Evolutionary conservation across 2,329 filamentous ascomycete species (phyloP).

Genomic region (Xylaria sp.): DNA sequence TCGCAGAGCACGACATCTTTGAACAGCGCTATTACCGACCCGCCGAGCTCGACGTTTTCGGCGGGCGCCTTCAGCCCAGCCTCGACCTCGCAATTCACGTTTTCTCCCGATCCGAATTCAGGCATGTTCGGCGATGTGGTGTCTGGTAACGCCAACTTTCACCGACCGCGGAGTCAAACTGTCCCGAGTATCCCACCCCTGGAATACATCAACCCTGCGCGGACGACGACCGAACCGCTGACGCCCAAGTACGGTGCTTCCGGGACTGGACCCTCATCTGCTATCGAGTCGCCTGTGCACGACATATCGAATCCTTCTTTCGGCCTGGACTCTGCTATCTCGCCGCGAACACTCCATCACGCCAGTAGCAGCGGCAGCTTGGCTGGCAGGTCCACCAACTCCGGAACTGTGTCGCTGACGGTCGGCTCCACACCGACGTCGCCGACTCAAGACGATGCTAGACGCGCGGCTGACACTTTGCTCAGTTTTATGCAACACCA

Average conservation of each 20-base stretch:
- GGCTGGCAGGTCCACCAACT: slow-evolving; percentile 53
- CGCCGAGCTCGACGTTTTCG: slow-evolving; percentile 74
- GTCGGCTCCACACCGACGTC: slow-evolving; percentile 70
- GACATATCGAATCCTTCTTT: slow-evolving; percentile 58
- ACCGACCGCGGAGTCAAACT: slow-evolving; percentile 86
- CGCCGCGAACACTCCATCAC: slow-evolving; percentile 60
- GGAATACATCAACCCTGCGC: slow-evolving; percentile 63
- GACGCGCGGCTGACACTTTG: slow-evolving; percentile 82
- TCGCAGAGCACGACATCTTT: slow-evolving; percentile 75
- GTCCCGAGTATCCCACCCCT: slow-evolving; percentile 77
- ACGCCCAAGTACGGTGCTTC: slow-evolving; percentile 63
- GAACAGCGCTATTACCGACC: slow-evolving; percentile 74
- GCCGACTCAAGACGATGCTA: slow-evolving; percentile 86
- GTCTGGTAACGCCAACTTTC: slow-evolving; percentile 64
- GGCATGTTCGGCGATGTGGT: slow-evolving; percentile 69
- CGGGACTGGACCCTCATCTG: slow-evolving; percentile 62
- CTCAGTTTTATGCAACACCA: slow-evolving; percentile 83
- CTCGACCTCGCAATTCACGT: slow-evolving; percentile 77
- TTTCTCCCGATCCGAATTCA: slow-evolving; percentile 78
- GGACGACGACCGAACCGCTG: slow-evolving; percentile 55
- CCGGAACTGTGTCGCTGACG: slow-evolving; percentile 51
- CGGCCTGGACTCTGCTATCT: slow-evolving; percentile 58
- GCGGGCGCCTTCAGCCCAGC: slow-evolving; percentile 78
- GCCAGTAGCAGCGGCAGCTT: slow-evolving; percentile 64
- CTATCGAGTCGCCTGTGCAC: slow-evolving; percentile 63